A percentile compares a stretch with the other conserved stretches of the same genome.
These are phyloP conservation scores for Phytophthora multivora DNA, from an alignment of 352 stramenopile genomes.

Conservation along the genomic window DNA sequence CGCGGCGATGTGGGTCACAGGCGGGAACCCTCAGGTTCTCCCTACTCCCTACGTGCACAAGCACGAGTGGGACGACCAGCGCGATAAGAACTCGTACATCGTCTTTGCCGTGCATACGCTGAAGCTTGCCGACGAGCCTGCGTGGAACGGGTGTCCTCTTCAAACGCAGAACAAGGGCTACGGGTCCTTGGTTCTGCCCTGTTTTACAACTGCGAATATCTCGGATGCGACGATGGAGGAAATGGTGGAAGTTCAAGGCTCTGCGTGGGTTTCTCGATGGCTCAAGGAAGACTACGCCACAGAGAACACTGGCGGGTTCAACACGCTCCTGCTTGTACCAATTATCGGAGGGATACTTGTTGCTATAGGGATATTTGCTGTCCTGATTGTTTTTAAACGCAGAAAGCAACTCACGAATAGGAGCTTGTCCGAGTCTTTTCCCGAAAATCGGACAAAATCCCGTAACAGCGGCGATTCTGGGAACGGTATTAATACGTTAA, in stretches of 20 bases:
- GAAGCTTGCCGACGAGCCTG: constrained; percentile 1
- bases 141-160: constrained; percentile 5
- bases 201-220: constrained; percentile 12
- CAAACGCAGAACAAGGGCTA: constrained; percentile 10
- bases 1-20: constrained; percentile 26
- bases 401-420: background rate
- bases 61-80: constrained; percentile 21
- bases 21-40: constrained; percentile 10
- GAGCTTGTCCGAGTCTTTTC: background rate
- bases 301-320: background rate
- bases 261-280: constrained; percentile 18
- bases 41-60: background rate
- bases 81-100: constrained; percentile 12
- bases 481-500: background rate
- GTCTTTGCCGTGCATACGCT: constrained; percentile 25
- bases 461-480: background rate
- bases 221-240: background rate
- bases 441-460: background rate
- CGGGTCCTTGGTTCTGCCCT: constrained; percentile 21
- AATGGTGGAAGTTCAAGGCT: constrained; percentile 11
- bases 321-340: constrained; percentile 10
- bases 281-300: constrained; percentile 12
- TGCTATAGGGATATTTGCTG: background rate
- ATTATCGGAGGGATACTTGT: constrained; percentile 15
- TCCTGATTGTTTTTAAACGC: constrained; percentile 3